Evolutionary conservation across 139 green algal species (phyloP).

Genomic region (Limnomonas spitsbergensis): DNA sequence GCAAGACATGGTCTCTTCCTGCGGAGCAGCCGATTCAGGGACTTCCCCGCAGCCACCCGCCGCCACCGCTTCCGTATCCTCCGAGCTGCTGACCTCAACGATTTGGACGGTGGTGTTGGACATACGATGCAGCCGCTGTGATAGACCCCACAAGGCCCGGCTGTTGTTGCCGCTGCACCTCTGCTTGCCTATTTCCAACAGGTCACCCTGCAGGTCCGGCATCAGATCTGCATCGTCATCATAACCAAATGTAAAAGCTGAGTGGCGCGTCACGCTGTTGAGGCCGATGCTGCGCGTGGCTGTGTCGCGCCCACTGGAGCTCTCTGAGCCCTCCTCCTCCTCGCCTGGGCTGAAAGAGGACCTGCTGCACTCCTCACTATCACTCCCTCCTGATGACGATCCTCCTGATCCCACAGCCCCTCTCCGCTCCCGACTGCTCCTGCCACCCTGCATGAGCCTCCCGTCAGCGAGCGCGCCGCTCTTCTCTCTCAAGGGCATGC

Average conservation of each 20-base stretch:
- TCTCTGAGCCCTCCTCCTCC: neutral
- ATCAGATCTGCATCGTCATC: neutral
- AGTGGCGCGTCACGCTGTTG: slow-evolving; percentile 2
- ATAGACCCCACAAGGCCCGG: neutral
- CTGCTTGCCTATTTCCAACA: neutral
- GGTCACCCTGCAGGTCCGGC: neutral
- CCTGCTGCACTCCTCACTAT: neutral
- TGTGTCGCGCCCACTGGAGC: neutral
- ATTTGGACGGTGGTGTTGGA: no score
- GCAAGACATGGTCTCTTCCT: neutral
- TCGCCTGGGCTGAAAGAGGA: neutral
- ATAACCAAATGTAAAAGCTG: slow-evolving; percentile 18
- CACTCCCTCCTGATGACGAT: neutral
- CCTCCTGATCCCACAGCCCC: neutral
- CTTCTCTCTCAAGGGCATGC: no score
- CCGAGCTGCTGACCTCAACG: no score
- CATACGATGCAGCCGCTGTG: neutral
- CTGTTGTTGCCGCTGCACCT: slow-evolving; percentile 11
- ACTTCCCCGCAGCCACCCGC: neutral
- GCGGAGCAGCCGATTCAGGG: neutral
- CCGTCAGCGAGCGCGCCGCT: no score
- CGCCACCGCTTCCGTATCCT: neutral
- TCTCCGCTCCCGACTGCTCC: neutral
- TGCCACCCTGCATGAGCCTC: no score
- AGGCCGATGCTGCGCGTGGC: neutral